These are phyloP conservation scores for Trypanosoma boissoni DNA, from an alignment of 208 protist genomes.

Conservation along the genomic window DNA sequence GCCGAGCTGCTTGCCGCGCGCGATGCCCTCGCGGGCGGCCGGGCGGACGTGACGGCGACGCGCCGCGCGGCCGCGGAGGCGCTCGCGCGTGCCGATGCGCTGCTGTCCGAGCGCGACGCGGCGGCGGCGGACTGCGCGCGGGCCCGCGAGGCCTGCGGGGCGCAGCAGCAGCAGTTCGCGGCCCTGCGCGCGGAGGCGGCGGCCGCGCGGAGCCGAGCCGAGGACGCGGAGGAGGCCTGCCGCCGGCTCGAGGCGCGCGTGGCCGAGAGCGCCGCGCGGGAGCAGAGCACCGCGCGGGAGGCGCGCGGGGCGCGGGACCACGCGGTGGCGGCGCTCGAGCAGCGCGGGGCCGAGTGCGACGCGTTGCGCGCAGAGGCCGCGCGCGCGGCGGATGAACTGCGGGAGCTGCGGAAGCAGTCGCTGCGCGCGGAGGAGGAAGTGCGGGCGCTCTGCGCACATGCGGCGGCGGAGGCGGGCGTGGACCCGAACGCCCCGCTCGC, in stretches of 20 bases:
- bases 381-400: slow-evolving; percentile 18
- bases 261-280: slow-evolving; percentile 29
- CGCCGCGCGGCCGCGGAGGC: slow-evolving; percentile 45
- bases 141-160: slow-evolving; percentile 19
- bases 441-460: slow-evolving; percentile 23
- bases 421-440: slow-evolving; percentile 12
- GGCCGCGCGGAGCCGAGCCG: slow-evolving; percentile 35
- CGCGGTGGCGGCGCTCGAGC: slow-evolving; percentile 35
- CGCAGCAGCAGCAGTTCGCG: slow-evolving; percentile 40
- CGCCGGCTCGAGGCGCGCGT: too few species aligned
- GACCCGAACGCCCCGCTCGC: slow-evolving; percentile 1
- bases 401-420: slow-evolving; percentile 1
- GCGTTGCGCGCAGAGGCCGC: slow-evolving; percentile 26
- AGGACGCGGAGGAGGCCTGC: slow-evolving; percentile 37
- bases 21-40: slow-evolving; percentile 33
- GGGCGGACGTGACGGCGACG: slow-evolving; percentile 48
- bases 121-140: slow-evolving; percentile 23
- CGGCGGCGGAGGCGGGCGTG: slow-evolving; percentile 32
- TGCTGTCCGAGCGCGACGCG: slow-evolving; percentile 29
- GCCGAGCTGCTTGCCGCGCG: slow-evolving; percentile 31
- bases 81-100: slow-evolving; percentile 36
- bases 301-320: slow-evolving; percentile 45
- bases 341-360: slow-evolving; percentile 32
- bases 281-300: slow-evolving; percentile 38
- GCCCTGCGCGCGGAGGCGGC: slow-evolving; percentile 44